Conservation (phyloP, 2,329 filamentous ascomycete genomes). For the Aspergillus sp. region DNA sequence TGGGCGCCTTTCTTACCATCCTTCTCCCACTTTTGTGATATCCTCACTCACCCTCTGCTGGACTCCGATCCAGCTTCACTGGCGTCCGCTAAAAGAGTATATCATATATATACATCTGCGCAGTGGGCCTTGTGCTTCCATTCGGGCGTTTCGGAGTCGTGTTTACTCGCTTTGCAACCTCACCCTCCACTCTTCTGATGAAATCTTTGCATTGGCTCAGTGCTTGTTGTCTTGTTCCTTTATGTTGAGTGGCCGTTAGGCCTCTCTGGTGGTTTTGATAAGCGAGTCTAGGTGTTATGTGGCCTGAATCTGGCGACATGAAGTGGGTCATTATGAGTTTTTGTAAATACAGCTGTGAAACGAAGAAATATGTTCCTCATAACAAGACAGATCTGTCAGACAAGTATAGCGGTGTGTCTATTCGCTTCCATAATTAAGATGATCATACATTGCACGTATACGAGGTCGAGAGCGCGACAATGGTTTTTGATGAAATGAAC, state of each 20-base stretch:
- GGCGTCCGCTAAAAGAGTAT: too few relatives aligned
- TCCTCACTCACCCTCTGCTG: not conserved
- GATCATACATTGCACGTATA: constrained; percentile 1
- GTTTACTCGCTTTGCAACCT: constrained; percentile 10
- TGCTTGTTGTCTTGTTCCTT: constrained; percentile 13
- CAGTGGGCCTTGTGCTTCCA: not conserved
- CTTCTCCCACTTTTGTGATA: constrained; percentile 22
- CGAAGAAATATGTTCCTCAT: not conserved
- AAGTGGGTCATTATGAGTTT: not conserved
- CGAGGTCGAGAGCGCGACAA: not conserved
- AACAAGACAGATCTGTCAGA: not conserved
- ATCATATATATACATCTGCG: not conserved
- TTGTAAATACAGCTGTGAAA: constrained; percentile 6
- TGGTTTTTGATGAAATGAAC: constrained; percentile 3
- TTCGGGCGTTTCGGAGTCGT: constrained; percentile 3
- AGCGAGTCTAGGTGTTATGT: not conserved
- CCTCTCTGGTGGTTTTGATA: not conserved
- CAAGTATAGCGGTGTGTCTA: constrained; percentile 3
- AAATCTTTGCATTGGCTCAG: constrained; percentile 25
- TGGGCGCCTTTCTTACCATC: constrained; percentile 14
- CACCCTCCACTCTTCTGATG: constrained; percentile 34
- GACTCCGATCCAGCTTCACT: not conserved
- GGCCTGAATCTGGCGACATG: not conserved
- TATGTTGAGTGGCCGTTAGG: not conserved
- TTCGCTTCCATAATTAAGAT: constrained; percentile 12